Percentiles rank a stretch among this genome's conserved stretches.
Conservation (phyloP, 1,284 basidiomycete species). For the Ganoderma leucocontextum region DNA sequence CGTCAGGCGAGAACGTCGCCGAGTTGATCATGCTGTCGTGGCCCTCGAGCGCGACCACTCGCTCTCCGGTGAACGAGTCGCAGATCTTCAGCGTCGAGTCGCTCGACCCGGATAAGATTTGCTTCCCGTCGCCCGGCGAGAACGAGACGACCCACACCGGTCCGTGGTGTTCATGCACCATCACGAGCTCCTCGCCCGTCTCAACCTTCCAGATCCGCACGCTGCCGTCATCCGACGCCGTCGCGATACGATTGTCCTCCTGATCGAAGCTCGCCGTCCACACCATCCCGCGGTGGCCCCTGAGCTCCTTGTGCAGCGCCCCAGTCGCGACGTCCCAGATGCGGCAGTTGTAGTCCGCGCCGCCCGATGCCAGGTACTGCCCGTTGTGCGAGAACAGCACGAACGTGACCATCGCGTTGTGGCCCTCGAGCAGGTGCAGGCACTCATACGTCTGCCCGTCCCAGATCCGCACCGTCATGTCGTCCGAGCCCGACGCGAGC, state of each 20-base stretch:
- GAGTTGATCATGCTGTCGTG: slow-evolving; percentile 27
- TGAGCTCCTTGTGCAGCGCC: slow-evolving; percentile 14
- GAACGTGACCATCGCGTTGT: slow-evolving; percentile 31
- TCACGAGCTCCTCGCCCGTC: slow-evolving; percentile 32
- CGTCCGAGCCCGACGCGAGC: slow-evolving; percentile 38
- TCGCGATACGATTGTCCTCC: slow-evolving; percentile 34
- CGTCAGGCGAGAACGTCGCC: slow-evolving; percentile 37
- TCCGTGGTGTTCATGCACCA: slow-evolving; percentile 27
- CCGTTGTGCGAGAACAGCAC: slow-evolving; percentile 36
- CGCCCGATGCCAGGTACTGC: slow-evolving; percentile 29
- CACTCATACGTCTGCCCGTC: not conserved
- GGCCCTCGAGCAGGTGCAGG: slow-evolving; percentile 25
- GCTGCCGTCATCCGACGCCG: slow-evolving; percentile 36
- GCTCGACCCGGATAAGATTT: slow-evolving; percentile 29
- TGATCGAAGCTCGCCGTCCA: slow-evolving; percentile 36
- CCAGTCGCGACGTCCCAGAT: slow-evolving; percentile 32
- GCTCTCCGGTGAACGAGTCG: slow-evolving; percentile 32
- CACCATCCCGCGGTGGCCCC: slow-evolving; percentile 31
- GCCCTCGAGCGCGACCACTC: slow-evolving; percentile 29
- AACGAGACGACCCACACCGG: slow-evolving; percentile 32
- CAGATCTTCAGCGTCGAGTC: slow-evolving; percentile 25
- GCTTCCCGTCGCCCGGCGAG: slow-evolving; percentile 23
- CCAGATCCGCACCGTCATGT: slow-evolving; percentile 29
- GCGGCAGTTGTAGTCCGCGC: slow-evolving; percentile 29
- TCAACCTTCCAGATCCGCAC: slow-evolving; percentile 33